Evolutionary conservation across 2,329 filamentous ascomycete genomes (phyloP).

Genomic region (Stagonosporopsis chrysanthemi): DNA sequence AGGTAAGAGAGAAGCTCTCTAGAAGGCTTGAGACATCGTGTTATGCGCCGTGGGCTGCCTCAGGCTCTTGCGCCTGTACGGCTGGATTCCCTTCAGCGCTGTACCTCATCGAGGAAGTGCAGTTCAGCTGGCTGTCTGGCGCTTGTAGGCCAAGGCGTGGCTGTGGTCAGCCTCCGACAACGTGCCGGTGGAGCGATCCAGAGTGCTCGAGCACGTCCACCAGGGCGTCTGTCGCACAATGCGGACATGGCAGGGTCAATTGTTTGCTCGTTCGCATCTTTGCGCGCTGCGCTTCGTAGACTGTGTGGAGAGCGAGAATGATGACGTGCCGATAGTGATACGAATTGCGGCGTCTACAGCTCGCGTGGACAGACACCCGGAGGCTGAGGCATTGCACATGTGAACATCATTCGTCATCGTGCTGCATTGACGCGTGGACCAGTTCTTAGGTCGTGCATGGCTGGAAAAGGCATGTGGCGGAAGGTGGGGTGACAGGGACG

Average conservation of each 20-base stretch:
- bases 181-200: background rate
- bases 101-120: slow-evolving; percentile 5
- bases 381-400: background rate
- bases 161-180: slow-evolving; percentile 9
- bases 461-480: background rate
- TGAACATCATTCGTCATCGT: background rate
- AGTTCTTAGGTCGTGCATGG: background rate
- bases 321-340: background rate
- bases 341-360: slow-evolving; percentile 1
- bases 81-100: slow-evolving; percentile 14
- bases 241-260: background rate
- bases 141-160: slow-evolving; percentile 9
- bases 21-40: slow-evolving; percentile 1
- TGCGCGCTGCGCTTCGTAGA: background rate
- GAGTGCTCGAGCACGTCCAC: background rate
- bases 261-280: background rate
- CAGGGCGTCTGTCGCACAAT: background rate
- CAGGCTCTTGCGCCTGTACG: slow-evolving; percentile 7
- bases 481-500: background rate
- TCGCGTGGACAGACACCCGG: slow-evolving; percentile 1
- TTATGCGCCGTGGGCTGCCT: slow-evolving; percentile 1
- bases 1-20: background rate
- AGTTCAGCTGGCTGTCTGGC: slow-evolving; percentile 13
- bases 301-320: background rate
- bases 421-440: slow-evolving; percentile 5